phyloP scores from a whole-genome alignment of 148 eudicot species.

The Cornus florida region DNA sequence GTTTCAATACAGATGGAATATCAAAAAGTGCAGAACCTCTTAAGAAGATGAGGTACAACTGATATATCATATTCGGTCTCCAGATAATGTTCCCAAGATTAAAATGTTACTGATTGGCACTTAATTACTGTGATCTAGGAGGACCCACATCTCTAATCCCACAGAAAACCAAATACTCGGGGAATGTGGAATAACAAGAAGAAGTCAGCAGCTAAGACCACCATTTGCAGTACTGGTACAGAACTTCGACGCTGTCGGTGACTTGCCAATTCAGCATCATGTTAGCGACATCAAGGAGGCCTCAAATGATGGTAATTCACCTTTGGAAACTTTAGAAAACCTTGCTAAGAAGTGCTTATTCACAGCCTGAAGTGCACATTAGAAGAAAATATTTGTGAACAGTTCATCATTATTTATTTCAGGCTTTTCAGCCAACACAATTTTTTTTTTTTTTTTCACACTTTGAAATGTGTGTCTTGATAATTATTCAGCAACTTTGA shows the following conservation, averaged over 20 bases:
- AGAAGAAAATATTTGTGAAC: not conserved
- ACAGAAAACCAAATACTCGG: constrained; percentile 27
- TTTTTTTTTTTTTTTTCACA: not conserved
- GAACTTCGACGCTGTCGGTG: constrained; percentile 30
- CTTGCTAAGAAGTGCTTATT: not conserved
- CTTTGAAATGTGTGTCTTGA: not conserved
- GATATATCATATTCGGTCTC: not conserved
- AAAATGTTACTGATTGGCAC: constrained; percentile 2
- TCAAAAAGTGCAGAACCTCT: constrained; percentile 36
- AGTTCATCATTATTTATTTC: constrained; percentile 2
- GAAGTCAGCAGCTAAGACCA: constrained; percentile 46
- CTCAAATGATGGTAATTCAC: constrained; percentile 51
- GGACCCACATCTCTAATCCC: constrained; percentile 45
- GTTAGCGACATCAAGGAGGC: constrained; percentile 30
- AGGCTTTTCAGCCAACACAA: constrained; percentile 12
- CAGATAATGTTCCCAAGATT: not conserved
- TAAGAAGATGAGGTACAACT: constrained; percentile 62
- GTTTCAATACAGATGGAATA: constrained; percentile 27
- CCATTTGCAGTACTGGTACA: constrained; percentile 72
- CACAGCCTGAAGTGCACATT: constrained; percentile 9
- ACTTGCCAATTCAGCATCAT: constrained; percentile 25
- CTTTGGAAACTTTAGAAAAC: not conserved
- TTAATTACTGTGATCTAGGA: constrained; percentile 32
- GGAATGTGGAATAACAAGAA: constrained; percentile 27
- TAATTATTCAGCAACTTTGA: not conserved